Evolutionary conservation across 2,329 filamentous ascomycete species (phyloP).

Genomic region (Fusarium lateritium): DNA sequence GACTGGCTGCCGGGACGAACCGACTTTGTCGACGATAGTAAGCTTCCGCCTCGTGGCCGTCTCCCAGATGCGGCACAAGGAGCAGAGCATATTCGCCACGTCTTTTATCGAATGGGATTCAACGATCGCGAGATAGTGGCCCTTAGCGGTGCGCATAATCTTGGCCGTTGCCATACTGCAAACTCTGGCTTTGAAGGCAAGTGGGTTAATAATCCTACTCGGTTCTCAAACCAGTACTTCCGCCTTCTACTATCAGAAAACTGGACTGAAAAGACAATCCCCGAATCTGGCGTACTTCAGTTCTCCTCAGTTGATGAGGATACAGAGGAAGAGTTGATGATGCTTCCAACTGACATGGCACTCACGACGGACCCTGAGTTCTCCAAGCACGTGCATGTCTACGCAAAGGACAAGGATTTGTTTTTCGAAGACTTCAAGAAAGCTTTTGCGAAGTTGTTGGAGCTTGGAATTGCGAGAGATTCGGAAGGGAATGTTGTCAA

Average conservation of each 20-base stretch:
- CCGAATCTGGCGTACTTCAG: not conserved
- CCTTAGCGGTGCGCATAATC: conserved; percentile 15
- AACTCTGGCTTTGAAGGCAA: conserved; percentile 14
- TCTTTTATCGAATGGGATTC: conserved; percentile 20
- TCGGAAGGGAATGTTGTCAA: not conserved
- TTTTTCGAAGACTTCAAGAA: conserved; percentile 13
- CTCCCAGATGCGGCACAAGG: conserved; percentile 17
- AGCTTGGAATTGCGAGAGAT: conserved; percentile 9
- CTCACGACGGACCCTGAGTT: conserved; percentile 15
- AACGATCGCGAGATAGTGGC: conserved; percentile 15
- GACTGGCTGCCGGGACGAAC: conserved; percentile 18
- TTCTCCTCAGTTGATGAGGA: conserved; percentile 13
- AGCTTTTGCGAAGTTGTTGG: conserved; percentile 9
- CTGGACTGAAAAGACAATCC: conserved; percentile 10
- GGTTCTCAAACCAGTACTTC: conserved; percentile 23
- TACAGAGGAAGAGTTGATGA: conserved; percentile 23
- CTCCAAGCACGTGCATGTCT: conserved; percentile 8
- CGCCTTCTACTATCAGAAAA: conserved; percentile 9
- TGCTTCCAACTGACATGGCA: conserved; percentile 17
- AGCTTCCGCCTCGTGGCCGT: conserved; percentile 18
- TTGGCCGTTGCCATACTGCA: conserved; percentile 14
- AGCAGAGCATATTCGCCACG: conserved; percentile 10
- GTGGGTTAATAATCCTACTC: conserved; percentile 22
- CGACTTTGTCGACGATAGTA: conserved; percentile 12
- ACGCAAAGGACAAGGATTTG: conserved; percentile 4